Percentiles rank a stretch among this genome's conserved stretches.
Evolutionary conservation across 805 yeast species (phyloP).

Genomic region (Schizosaccharomyces cryophilus): DNA sequence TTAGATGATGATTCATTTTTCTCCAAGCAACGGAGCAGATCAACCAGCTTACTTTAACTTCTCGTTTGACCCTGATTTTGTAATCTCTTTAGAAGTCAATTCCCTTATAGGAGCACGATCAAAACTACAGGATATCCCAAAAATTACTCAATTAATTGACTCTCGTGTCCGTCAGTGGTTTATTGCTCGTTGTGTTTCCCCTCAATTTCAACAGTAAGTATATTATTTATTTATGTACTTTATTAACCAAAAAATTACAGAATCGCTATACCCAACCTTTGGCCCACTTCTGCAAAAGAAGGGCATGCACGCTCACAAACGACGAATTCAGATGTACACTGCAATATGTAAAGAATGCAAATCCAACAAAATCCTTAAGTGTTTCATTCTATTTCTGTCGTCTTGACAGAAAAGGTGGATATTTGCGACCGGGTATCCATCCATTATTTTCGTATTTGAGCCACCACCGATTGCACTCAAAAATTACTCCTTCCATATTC

Average conservation of each 20-base stretch:
- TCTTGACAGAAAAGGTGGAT: not conserved
- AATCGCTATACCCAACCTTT: not conserved
- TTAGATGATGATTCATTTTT: not conserved
- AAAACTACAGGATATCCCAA: slow-evolving; percentile 77
- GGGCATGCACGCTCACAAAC: not conserved
- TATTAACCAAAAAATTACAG: not conserved
- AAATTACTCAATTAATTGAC: slow-evolving; percentile 65
- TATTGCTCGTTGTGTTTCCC: slow-evolving; percentile 78
- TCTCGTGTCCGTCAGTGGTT: slow-evolving; percentile 68
- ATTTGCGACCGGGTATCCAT: not conserved
- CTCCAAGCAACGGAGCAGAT: not conserved
- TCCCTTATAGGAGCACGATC: slow-evolving; percentile 84
- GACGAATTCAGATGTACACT: not conserved
- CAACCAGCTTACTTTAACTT: slow-evolving; percentile 46
- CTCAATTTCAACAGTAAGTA: slow-evolving; percentile 47
- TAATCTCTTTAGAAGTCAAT: slow-evolving; percentile 67
- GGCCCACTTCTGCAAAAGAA: slow-evolving; percentile 1
- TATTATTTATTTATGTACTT: not conserved
- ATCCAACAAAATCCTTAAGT: no score
- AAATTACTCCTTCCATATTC: not conserved
- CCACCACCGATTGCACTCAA: slow-evolving; percentile 2
- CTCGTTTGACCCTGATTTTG: slow-evolving; percentile 75
- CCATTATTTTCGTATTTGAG: not conserved
- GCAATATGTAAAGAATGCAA: no score
- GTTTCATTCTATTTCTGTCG: not conserved